Conservation (phyloP, 331 rosid species). For the Saraca asoca region DNA sequence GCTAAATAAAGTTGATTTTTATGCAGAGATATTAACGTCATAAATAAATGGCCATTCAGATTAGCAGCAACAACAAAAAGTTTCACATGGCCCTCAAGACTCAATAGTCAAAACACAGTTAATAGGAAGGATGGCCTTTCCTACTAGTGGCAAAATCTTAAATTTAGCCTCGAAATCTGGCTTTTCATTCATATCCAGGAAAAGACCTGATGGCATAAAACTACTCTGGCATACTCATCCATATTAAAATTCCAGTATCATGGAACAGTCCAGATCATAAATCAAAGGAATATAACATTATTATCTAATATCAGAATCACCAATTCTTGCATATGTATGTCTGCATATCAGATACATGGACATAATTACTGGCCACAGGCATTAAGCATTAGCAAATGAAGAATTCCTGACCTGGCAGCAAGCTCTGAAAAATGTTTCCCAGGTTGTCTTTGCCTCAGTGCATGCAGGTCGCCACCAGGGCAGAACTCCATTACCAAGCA, state of each 20-base stretch:
- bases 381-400: slow-evolving; percentile 4
- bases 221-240: neutral
- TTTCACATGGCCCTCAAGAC: slow-evolving; percentile 11
- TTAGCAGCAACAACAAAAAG: neutral
- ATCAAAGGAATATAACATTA: slow-evolving; percentile 17
- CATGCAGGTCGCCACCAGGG: slow-evolving; percentile 94
- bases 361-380: neutral
- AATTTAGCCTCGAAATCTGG: neutral
- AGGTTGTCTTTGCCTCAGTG: slow-evolving; percentile 85
- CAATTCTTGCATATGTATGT: slow-evolving; percentile 10
- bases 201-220: neutral
- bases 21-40: slow-evolving; percentile 1
- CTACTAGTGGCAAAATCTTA: no score
- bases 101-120: neutral
- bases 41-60: neutral
- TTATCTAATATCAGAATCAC: slow-evolving; percentile 23
- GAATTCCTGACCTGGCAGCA: slow-evolving; percentile 82
- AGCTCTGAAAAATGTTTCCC: slow-evolving; percentile 82
- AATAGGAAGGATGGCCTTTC: neutral
- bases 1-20: neutral
- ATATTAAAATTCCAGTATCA: slow-evolving; percentile 9
- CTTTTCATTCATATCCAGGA: slow-evolving; percentile 1
- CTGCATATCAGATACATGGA: slow-evolving; percentile 16
- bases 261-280: slow-evolving; percentile 22
- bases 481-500: slow-evolving; percentile 98